phyloP scores from a whole-genome alignment of 306 rosid species.

The Abrus pulchellus region DNA sequence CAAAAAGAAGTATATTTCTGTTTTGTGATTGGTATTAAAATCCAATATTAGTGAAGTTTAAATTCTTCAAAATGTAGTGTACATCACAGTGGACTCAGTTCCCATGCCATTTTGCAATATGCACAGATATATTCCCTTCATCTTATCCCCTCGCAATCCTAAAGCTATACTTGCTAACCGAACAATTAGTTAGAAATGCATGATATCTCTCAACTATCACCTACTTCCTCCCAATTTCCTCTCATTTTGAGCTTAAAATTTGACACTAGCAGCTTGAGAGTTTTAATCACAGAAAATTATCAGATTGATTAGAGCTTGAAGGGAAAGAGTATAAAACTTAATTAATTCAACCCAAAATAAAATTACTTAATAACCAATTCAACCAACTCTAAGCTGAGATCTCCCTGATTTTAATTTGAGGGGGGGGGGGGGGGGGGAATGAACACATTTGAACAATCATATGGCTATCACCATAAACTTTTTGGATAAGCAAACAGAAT shows the following conservation, averaged over 20 bases:
- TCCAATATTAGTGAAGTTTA: not conserved
- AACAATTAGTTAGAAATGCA: not conserved
- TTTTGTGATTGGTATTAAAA: not conserved
- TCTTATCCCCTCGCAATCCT: not conserved
- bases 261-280: constrained; percentile 7
- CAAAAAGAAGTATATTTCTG: not conserved
- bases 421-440: no score
- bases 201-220: not conserved
- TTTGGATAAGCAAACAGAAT: not conserved
- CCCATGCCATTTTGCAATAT: not conserved
- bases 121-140: not conserved
- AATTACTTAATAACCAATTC: not conserved
- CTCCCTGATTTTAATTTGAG: not conserved
- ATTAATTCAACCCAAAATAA: constrained; percentile 2
- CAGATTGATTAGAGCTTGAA: not conserved
- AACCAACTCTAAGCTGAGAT: not conserved
- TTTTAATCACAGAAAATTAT: constrained; percentile 1
- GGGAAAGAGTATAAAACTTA: not conserved
- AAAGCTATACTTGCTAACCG: not conserved
- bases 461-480: not conserved
- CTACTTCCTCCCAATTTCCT: not conserved
- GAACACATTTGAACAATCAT: not conserved
- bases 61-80: constrained; percentile 7
- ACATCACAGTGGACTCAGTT: not conserved
- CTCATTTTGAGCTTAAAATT: not conserved